Evolutionary conservation across 2,329 filamentous ascomycete genomes (phyloP).

Genomic region (Fusarium clavum): DNA sequence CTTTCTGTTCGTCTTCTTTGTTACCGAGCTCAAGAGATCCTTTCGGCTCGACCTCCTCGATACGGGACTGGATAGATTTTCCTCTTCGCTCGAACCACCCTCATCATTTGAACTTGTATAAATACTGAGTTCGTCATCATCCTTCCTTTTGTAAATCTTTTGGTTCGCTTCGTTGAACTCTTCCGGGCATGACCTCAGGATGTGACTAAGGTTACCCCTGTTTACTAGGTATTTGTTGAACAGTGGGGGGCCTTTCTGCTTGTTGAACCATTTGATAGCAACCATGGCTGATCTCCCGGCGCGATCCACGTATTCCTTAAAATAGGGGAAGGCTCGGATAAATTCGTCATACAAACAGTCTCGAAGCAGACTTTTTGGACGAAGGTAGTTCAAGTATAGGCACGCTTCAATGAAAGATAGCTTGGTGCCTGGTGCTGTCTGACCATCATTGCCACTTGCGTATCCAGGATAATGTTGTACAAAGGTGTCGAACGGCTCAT

Average conservation of each 20-base stretch:
- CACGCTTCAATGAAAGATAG: conserved; percentile 60
- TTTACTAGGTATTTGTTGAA: conserved; percentile 50
- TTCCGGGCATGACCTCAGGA: conserved; percentile 51
- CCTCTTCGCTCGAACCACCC: conserved; percentile 2
- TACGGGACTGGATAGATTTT: neutral
- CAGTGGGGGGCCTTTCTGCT: conserved; percentile 38
- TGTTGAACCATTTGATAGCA: conserved; percentile 58
- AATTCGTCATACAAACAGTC: conserved; percentile 66
- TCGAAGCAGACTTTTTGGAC: conserved; percentile 50
- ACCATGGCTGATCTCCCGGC: conserved; percentile 48
- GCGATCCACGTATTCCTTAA: conserved; percentile 54
- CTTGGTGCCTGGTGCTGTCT: conserved; percentile 48
- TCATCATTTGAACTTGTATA: conserved; percentile 35
- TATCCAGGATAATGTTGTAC: conserved; percentile 59
- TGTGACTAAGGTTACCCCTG: conserved; percentile 50
- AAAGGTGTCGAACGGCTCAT: conserved; percentile 55
- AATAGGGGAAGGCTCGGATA: conserved; percentile 59
- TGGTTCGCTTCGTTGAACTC: conserved; percentile 44
- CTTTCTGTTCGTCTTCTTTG: neutral
- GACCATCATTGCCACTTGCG: conserved; percentile 48
- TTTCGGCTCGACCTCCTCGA: neutral
- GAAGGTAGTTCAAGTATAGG: conserved; percentile 56
- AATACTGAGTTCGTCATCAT: conserved; percentile 20
- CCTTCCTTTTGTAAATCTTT: conserved; percentile 19
- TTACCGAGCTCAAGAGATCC: neutral